Base-by-base conservation (phyloP, 257 asterid genomes). In the Solanum verrucosum region DNA sequence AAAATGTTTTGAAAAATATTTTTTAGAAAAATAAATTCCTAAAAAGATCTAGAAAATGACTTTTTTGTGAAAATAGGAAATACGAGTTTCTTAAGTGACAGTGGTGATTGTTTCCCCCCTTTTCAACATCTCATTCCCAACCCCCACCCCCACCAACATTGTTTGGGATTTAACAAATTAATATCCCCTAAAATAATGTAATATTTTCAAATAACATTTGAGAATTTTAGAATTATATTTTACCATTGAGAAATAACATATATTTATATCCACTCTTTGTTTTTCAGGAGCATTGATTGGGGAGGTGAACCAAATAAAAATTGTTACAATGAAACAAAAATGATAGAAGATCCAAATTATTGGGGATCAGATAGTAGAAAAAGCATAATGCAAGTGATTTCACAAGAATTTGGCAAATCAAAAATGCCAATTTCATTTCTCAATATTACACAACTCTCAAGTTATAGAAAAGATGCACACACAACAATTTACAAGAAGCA, bases 381-480 rank as follows among this genome's bases (percentile, higher is more conserved):
- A 81, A 18, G 42, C 9, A 49, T 81, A 27, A 81, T 81, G 85
- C 70, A 81, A 49, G 70, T 81, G 70, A 81, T 81, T 46, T 1
- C 2, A 46, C 6, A 46, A 29, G 70, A 46, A 46, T 85, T 93
- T 25, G 33, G 89, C 4, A 91, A 91, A 90, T 87, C 96, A 1
- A 71, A 56, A 37, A 89, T 94, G 84, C 93, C 96, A 20, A 90
- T 96, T n/a, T 87, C 94, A 1, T 87, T 94, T 70, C 91, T 96
- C 34, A 93, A 96, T 90, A 93, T 96, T 79, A 95, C 98, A 1
- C 91, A 89, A 44, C 94, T 96, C 33, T 93, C 98, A 1, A 92
- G 92, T 52, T 90, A 90, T 2, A 89, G 98, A 67, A 96, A 93
- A 83, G 98, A 96, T n/a, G 98, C 96, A 1, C 99, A 95, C 84